Evolutionary conservation across 148 eudicot species (phyloP).

Genomic region (Camellia lanceoleosa): DNA sequence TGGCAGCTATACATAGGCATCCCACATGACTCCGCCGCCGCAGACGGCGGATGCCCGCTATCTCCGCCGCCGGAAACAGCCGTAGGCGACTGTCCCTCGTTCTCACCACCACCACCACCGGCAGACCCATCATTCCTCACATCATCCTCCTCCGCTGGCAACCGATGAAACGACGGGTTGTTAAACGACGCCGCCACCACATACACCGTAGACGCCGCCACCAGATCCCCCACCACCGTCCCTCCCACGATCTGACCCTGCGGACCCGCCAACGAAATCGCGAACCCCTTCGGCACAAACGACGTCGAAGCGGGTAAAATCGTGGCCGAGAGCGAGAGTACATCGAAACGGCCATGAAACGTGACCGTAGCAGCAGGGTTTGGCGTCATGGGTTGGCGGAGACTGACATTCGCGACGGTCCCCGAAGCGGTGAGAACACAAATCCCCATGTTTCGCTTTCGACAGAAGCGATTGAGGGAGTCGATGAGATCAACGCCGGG

Average conservation of each 20-base stretch:
- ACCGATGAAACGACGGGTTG: conserved; percentile 42
- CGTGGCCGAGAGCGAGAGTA: conserved; percentile 36
- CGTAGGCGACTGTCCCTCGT: conserved; percentile 19
- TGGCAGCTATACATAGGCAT: conserved; percentile 33
- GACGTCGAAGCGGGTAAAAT: conserved; percentile 7
- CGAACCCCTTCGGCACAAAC: conserved; percentile 28
- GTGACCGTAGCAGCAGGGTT: conserved; percentile 42
- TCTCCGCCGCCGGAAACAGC: conserved; percentile 33
- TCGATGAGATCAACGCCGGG: conserved; percentile 36
- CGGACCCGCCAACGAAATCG: conserved; percentile 65
- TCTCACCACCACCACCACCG: conserved; percentile 1
- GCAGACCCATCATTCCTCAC: not conserved
- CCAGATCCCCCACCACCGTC: conserved; percentile 47
- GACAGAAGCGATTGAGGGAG: conserved; percentile 42
- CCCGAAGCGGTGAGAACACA: conserved; percentile 50
- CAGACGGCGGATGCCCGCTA: conserved; percentile 22
- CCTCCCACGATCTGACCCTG: conserved; percentile 84
- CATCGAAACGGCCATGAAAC: conserved; percentile 50
- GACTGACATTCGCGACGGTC: conserved; percentile 37
- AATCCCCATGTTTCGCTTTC: conserved; percentile 33
- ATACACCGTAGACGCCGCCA: conserved; percentile 48
- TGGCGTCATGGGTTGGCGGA: conserved; percentile 36
- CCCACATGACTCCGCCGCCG: conserved; percentile 22
- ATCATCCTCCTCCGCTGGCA: conserved; percentile 37
- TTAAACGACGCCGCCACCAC: conserved; percentile 63